These are phyloP conservation scores for Podaxis rugospora DNA, from an alignment of 768 basidiomycete genomes.

Conservation along the genomic window DNA sequence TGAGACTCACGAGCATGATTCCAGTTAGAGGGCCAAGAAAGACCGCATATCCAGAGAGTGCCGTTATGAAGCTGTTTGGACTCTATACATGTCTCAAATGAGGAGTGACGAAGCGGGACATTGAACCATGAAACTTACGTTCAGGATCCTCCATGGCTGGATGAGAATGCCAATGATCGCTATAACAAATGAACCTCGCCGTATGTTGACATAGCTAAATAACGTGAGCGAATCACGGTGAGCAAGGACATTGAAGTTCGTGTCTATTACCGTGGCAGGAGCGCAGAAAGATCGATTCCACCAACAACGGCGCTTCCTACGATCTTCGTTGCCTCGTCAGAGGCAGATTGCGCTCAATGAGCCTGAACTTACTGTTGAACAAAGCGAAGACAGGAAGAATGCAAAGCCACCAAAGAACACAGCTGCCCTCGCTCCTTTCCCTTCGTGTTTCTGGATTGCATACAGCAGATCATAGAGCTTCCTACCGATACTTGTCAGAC, in stretches of 20 bases:
- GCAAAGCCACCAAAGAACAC: constrained; percentile 29
- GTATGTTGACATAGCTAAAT: constrained; percentile 22
- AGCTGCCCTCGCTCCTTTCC: constrained; percentile 23
- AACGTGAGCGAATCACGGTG: background rate
- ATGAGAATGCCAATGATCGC: constrained; percentile 24
- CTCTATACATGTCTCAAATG: constrained; percentile 6
- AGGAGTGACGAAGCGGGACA: background rate
- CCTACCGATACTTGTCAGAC: constrained; percentile 13
- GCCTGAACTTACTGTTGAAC: constrained; percentile 20
- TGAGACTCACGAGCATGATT: constrained; percentile 24
- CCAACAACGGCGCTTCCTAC: constrained; percentile 29
- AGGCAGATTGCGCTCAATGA: background rate
- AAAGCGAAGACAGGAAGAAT: constrained; percentile 26
- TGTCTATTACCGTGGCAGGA: constrained; percentile 18
- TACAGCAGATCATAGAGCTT: constrained; percentile 26
- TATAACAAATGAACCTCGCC: constrained; percentile 27
- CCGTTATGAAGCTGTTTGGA: constrained; percentile 23
- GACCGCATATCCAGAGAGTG: constrained; percentile 26
- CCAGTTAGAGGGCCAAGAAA: constrained; percentile 28
- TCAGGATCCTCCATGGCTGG: constrained; percentile 27
- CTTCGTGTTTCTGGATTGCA: constrained; percentile 25
- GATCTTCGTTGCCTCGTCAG: constrained; percentile 9
- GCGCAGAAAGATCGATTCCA: constrained; percentile 27
- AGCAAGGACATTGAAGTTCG: background rate
- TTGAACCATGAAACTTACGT: constrained; percentile 14